phyloP scores from a whole-genome alignment of 768 basidiomycete species.

The Pluteus cervinus region DNA sequence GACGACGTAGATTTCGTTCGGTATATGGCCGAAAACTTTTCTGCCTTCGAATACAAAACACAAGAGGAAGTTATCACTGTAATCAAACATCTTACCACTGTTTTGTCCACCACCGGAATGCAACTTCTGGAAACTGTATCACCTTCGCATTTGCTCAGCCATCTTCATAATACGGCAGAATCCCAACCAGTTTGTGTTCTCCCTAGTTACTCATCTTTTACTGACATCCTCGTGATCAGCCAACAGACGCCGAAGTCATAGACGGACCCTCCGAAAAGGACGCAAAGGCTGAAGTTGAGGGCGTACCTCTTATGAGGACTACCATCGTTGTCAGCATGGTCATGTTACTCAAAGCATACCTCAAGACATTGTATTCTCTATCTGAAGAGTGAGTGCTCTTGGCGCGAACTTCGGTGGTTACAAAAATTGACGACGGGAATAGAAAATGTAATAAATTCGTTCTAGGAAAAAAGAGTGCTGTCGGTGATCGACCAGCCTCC shows the following conservation, averaged over 20 bases:
- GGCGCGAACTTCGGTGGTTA: neutral
- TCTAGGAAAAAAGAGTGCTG: slow-evolving; percentile 81
- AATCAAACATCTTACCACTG: slow-evolving; percentile 68
- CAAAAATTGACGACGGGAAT: slow-evolving; percentile 1
- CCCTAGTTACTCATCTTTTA: too few species aligned
- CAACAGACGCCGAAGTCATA: too few species aligned
- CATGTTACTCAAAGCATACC: slow-evolving; percentile 80
- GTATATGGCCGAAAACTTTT: slow-evolving; percentile 94
- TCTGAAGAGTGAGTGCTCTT: slow-evolving; percentile 76
- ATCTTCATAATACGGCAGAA: slow-evolving; percentile 43
- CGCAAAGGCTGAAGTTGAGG: too few species aligned
- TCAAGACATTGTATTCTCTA: slow-evolving; percentile 78
- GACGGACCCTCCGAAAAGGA: too few species aligned
- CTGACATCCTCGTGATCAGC: too few species aligned
- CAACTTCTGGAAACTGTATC: slow-evolving; percentile 73
- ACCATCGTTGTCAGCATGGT: slow-evolving; percentile 80
- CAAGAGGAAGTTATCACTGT: slow-evolving; percentile 89
- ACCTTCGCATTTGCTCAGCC: slow-evolving; percentile 62
- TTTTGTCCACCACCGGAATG: slow-evolving; percentile 75
- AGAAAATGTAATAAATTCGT: slow-evolving; percentile 92
- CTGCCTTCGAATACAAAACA: slow-evolving; percentile 90
- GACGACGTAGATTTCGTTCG: slow-evolving; percentile 82
- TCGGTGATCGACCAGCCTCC: slow-evolving; percentile 77
- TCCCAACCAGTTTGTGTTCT: slow-evolving; percentile 9
- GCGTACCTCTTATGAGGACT: slow-evolving; percentile 43